These are phyloP conservation scores for Metarhizium robertsii DNA, from an alignment of 2,329 filamentous ascomycete species.

Conservation along the genomic window DNA sequence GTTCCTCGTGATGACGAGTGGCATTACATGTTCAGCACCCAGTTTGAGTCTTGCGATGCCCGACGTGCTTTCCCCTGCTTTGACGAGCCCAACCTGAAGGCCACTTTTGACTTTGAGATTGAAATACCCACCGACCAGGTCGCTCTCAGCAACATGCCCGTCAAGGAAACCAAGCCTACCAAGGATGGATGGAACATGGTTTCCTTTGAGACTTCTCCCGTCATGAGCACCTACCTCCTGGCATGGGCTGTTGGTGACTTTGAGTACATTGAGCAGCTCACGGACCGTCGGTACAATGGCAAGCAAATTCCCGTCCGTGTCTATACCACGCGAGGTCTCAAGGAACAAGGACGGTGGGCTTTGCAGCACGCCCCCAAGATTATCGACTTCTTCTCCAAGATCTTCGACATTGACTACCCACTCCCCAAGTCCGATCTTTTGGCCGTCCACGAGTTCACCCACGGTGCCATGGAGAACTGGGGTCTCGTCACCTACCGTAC, in stretches of 20 bases:
- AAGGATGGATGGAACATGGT: slow-evolving; percentile 62
- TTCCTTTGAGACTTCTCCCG: slow-evolving; percentile 71
- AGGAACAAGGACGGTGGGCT: slow-evolving; percentile 83
- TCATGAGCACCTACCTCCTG: slow-evolving; percentile 87
- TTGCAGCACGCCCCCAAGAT: slow-evolving; percentile 86
- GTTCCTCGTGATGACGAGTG: slow-evolving; percentile 65
- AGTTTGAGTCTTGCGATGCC: slow-evolving; percentile 95
- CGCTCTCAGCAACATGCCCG: slow-evolving; percentile 91
- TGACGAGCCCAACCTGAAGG: slow-evolving; percentile 94
- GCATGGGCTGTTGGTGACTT: slow-evolving; percentile 97
- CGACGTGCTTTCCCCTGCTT: slow-evolving; percentile 95
- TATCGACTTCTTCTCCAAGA: slow-evolving; percentile 93
- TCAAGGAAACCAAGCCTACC: slow-evolving; percentile 55
- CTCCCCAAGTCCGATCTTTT: slow-evolving; percentile 86
- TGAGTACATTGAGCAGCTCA: slow-evolving; percentile 89
- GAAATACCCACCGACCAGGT: slow-evolving; percentile 84
- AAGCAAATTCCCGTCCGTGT: slow-evolving; percentile 87
- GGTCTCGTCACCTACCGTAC: slow-evolving; percentile 93
- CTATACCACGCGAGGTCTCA: slow-evolving; percentile 90
- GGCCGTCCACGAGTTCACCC: slow-evolving; percentile 85
- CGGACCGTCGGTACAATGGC: slow-evolving; percentile 81
- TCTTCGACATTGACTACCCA: slow-evolving; percentile 88
- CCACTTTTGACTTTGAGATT: slow-evolving; percentile 87
- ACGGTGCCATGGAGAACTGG: slow-evolving; percentile 93
- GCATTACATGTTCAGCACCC: slow-evolving; percentile 81